Base-by-base conservation (phyloP, 768 basidiomycete species). In the Udeniomyces megalosporus region DNA sequence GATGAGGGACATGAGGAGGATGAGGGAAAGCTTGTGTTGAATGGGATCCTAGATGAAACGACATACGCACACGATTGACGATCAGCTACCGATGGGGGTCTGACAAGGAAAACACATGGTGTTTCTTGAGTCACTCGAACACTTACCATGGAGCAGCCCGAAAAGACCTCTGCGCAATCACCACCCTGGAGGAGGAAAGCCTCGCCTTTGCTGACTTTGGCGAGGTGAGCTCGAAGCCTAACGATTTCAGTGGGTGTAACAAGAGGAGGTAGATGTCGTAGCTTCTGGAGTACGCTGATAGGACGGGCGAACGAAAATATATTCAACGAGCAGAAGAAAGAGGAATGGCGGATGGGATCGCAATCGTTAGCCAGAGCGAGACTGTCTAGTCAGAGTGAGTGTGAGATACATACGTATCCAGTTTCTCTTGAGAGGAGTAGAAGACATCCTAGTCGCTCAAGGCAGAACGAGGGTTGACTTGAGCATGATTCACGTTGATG, bases 151-250 rank as follows among this genome's bases (percentile, higher is more conserved):
- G 55, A 57, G 44, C 63, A 59, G 31, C 35, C 55, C 68, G 87
- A 85, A 69, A 93, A 92, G 71, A 87, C 85, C 73, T 92, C 88
- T n/a, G 89, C 91, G 69, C 95, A 99, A 70, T 99, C 95, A 2
- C 95, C 95, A 0, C 95, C 95, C 66, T 99, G 95, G 2, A 99
- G 79, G 42, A 99, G 78, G 74, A 99, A 97, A 0, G 89, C 90
- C 69, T 92, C 82, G 66, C 88, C 87, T 22, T 78, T 78, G 68
- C 95, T 85, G 2, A 92, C 90, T 38, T 81, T 81, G 35, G 78
- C 75, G 22, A 96, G 77, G 66, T 92, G 88, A 70, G 82, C 78
- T 54, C 89, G 80, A 60, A 96, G 78, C 11, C 88, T 80, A 71
- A 89, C 86, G 70, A 89, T 85, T 82, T 99, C 95, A 50, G 86